These are phyloP conservation scores for Ramichloridium luteum DNA, from an alignment of 2,329 filamentous ascomycete species.

Conservation along the genomic window DNA sequence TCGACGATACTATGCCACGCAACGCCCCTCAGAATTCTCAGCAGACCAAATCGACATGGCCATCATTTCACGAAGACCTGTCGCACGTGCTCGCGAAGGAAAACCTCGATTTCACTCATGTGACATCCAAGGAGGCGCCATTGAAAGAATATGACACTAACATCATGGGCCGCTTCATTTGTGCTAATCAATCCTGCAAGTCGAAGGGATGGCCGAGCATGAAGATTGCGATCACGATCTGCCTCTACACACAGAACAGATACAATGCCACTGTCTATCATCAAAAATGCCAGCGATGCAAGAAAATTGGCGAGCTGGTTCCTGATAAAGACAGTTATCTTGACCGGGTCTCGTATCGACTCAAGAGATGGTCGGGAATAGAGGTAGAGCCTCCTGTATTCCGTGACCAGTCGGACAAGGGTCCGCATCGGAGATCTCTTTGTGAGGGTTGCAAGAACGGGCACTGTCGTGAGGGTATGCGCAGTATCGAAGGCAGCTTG, in stretches of 20 bases:
- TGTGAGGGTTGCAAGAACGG: neutral
- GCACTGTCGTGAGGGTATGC: no score
- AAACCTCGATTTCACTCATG: neutral
- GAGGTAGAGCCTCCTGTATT: neutral
- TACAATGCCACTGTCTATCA: conserved; percentile 36
- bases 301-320: conserved; percentile 17
- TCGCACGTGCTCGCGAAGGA: neutral
- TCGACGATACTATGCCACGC: no score
- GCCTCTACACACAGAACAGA: conserved; percentile 24
- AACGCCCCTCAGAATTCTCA: neutral
- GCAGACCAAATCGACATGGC: neutral
- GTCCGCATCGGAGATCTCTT: neutral
- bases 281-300: conserved; percentile 30
- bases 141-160: conserved; percentile 26
- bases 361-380: neutral
- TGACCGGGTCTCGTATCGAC: neutral
- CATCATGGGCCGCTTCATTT: conserved; percentile 32
- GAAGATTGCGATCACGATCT: conserved; percentile 31
- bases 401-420: neutral
- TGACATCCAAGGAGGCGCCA: neutral
- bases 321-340: neutral
- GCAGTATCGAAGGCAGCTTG: no score
- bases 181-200: conserved; percentile 23
- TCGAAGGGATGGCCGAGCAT: conserved; percentile 29
- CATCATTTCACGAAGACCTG: neutral